Evolutionary conservation across 345 rosid genomes (phyloP).

Genomic region (Boechera retrofracta): DNA sequence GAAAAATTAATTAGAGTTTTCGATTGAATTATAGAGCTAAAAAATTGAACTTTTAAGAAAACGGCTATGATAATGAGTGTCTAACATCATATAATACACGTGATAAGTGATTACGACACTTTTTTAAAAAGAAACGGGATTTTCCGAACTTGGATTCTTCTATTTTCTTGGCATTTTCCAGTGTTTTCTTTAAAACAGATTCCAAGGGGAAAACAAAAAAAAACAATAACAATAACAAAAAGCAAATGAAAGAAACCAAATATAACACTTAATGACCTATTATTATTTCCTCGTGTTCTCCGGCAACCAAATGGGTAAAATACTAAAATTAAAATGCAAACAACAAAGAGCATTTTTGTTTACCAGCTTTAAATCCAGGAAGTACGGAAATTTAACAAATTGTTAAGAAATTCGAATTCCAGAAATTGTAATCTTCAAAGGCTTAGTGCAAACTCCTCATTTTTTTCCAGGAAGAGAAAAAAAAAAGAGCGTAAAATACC

Average conservation of each 20-base stretch:
- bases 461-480: not conserved
- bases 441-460: not conserved
- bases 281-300: not conserved
- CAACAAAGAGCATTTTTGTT: not conserved
- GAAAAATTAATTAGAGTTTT: conserved; percentile 4
- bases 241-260: not conserved
- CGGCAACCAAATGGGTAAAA: not conserved
- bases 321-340: not conserved
- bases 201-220: not conserved
- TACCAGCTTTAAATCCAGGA: conserved; percentile 4
- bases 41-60: not conserved
- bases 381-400: not conserved
- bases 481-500: conserved; percentile 15
- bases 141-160: not conserved
- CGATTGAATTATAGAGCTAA: conserved; percentile 8
- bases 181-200: conserved; percentile 10
- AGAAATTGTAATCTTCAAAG: conserved; percentile 6
- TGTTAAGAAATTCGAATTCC: not conserved
- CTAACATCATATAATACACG: conserved; percentile 15
- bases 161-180: not conserved
- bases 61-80: conserved; percentile 16
- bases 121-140: not conserved
- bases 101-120: conserved; percentile 7
- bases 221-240: not conserved
- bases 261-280: not conserved